These are phyloP conservation scores for Crithidia thermophila DNA, from an alignment of 208 protist genomes.

Conservation along the genomic window DNA sequence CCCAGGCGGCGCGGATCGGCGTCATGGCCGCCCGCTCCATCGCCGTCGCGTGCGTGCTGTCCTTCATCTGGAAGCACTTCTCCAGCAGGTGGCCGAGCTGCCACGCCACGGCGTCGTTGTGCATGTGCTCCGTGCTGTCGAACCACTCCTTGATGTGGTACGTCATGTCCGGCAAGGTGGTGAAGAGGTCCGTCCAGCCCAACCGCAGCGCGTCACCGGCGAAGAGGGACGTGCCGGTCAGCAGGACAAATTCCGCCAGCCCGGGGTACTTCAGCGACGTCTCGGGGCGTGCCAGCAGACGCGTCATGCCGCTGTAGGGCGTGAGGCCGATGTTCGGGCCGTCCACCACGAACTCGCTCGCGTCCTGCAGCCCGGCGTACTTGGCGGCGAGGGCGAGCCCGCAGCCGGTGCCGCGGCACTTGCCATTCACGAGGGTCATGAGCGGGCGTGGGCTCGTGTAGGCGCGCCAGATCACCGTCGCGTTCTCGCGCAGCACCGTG, in stretches of 20 bases:
- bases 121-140: constrained; percentile 90
- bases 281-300: constrained; percentile 78
- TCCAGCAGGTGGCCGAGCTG: constrained; percentile 90
- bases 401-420: constrained; percentile 84
- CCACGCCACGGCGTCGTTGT: constrained; percentile 92
- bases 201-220: constrained; percentile 88
- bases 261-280: constrained; percentile 92
- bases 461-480: constrained; percentile 78
- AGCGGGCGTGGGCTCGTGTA: constrained; percentile 81
- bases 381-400: constrained; percentile 86
- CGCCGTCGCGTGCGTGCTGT: constrained; percentile 63
- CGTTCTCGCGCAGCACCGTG: constrained; percentile 73
- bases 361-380: constrained; percentile 83
- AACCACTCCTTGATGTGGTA: constrained; percentile 94
- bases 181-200: constrained; percentile 92
- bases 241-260: constrained; percentile 89
- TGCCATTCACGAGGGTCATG: constrained; percentile 91
- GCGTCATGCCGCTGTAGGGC: constrained; percentile 82
- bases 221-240: constrained; percentile 90
- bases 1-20: constrained; percentile 80
- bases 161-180: constrained; percentile 81
- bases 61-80: constrained; percentile 86
- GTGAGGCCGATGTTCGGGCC: constrained; percentile 84
- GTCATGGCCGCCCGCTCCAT: constrained; percentile 90
- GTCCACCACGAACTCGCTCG: constrained; percentile 88